Evolutionary conservation across 106 monocot species (phyloP).

Genomic region (Dioscorea alata): DNA sequence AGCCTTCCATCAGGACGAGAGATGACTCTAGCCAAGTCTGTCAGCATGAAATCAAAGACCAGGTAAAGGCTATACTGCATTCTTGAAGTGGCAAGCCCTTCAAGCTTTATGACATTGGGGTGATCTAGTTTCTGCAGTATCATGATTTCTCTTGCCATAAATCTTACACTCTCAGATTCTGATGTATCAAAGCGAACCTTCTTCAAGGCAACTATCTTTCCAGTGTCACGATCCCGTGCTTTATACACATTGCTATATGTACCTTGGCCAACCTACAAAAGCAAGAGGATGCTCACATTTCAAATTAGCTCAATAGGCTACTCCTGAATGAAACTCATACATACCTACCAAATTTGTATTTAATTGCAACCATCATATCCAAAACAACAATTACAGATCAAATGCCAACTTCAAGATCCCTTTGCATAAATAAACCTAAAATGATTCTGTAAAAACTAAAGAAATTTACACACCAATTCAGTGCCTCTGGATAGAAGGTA

Average conservation of each 20-base stretch:
- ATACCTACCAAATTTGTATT: background rate
- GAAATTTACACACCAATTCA: too few species aligned
- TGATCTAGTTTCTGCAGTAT: slow-evolving; percentile 39
- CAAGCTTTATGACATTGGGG: slow-evolving; percentile 37
- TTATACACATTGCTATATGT: slow-evolving; percentile 43
- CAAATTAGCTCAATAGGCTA: background rate
- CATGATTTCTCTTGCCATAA: slow-evolving; percentile 45
- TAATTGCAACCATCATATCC: too few species aligned
- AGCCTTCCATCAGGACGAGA: slow-evolving; percentile 18
- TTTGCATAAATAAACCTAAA: background rate
- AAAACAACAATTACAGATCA: too few species aligned
- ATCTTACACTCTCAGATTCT: slow-evolving; percentile 38
- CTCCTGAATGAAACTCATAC: background rate
- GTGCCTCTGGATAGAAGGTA: too few species aligned
- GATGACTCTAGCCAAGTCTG: slow-evolving; percentile 34
- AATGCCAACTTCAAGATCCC: too few species aligned
- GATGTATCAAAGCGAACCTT: slow-evolving; percentile 39
- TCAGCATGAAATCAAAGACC: slow-evolving; percentile 38
- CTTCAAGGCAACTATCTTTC: slow-evolving; percentile 42
- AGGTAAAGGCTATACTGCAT: slow-evolving; percentile 40
- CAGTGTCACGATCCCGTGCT: slow-evolving; percentile 36
- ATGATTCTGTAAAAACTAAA: background rate
- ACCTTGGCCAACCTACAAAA: slow-evolving; percentile 37
- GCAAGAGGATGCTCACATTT: background rate
- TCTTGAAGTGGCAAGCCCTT: slow-evolving; percentile 45